phyloP scores from a whole-genome alignment of 129 eudicot species.

The Flaveria trinervia region DNA sequence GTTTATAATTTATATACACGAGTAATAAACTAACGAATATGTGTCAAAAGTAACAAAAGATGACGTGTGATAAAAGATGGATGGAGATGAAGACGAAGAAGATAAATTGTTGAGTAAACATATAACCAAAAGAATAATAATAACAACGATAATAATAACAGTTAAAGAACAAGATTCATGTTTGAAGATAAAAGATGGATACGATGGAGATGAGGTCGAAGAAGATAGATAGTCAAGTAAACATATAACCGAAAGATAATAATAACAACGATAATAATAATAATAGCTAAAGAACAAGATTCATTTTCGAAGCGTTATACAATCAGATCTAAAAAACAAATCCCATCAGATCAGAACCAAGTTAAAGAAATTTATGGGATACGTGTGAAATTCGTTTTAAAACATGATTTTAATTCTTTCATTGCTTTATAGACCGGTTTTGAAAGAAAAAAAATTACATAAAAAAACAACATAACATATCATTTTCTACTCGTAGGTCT shows the following conservation, averaged over 20 bases:
- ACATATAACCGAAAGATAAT: neutral
- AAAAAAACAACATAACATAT: too few relatives aligned
- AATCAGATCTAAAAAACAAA: neutral
- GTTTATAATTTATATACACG: neutral
- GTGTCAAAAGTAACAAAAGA: neutral
- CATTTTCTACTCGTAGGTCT: too few relatives aligned
- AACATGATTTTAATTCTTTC: neutral
- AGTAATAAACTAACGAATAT: neutral
- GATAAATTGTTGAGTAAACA: neutral
- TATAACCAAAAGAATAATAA: neutral
- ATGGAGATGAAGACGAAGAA: neutral
- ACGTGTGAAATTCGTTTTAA: neutral
- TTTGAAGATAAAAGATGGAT: neutral
- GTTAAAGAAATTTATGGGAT: neutral
- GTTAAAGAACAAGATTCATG: too few relatives aligned
- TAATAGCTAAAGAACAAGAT: neutral
- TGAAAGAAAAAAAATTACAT: neutral
- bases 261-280: neutral
- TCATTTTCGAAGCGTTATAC: neutral
- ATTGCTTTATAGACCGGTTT: slow-evolving; percentile 8
- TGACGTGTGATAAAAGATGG: neutral
- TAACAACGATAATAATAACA: neutral
- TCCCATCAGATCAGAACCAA: neutral
- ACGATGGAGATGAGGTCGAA: neutral
- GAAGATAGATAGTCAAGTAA: neutral